These are phyloP conservation scores for Serendipita indica DNA, from an alignment of 768 basidiomycete species.

Conservation along the genomic window DNA sequence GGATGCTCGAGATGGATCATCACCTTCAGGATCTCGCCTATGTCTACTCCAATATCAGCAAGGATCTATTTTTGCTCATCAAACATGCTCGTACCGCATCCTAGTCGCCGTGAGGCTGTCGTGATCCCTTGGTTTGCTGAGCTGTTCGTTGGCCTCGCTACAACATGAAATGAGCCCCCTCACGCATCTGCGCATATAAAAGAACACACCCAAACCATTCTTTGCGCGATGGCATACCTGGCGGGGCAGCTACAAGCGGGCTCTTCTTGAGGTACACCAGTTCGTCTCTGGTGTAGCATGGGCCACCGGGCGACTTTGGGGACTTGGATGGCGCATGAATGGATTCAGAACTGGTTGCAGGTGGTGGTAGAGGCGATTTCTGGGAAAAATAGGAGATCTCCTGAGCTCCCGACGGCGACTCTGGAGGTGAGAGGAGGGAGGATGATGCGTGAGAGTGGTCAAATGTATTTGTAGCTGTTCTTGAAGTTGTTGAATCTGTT, in stretches of 20 bases:
- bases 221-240: slow-evolving; percentile 66
- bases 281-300: slow-evolving; percentile 47
- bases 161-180: background rate
- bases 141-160: slow-evolving; percentile 44
- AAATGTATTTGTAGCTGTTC: background rate
- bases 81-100: background rate
- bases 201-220: slow-evolving; percentile 77
- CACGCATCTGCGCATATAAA: slow-evolving; percentile 8
- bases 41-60: background rate
- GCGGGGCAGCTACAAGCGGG: slow-evolving; percentile 55
- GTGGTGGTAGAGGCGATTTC: background rate
- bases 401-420: slow-evolving; percentile 1
- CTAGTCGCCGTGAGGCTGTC: slow-evolving; percentile 1
- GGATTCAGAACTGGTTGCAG: background rate
- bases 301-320: background rate
- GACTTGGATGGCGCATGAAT: background rate
- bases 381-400: background rate
- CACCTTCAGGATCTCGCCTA: background rate
- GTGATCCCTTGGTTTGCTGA: slow-evolving; percentile 5
- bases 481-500: background rate
- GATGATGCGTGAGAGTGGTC: background rate
- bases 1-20: slow-evolving; percentile 5
- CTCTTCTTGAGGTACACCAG: slow-evolving; percentile 56
- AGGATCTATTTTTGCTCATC: background rate
- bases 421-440: background rate